Conservation (phyloP, 805 yeast genomes). For the Zygoascus biomembranicola region DNA sequence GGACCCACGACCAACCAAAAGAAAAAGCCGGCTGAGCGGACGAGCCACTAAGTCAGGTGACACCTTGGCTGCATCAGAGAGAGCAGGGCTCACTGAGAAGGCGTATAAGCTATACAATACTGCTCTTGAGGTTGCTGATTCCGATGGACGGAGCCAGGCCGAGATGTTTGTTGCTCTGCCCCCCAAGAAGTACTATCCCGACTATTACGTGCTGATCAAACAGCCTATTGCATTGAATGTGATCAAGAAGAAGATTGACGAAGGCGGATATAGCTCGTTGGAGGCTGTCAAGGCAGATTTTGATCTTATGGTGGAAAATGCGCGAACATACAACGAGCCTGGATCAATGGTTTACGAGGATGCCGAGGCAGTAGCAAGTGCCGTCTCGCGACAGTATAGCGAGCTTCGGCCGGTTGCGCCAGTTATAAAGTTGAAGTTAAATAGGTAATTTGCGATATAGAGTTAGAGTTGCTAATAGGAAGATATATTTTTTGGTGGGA, state of each 20-base stretch:
- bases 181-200: conserved; percentile 67
- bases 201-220: conserved; percentile 61
- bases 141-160: conserved; percentile 36
- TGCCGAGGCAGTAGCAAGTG: conserved; percentile 31
- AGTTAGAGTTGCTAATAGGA: neutral
- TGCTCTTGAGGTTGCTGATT: conserved; percentile 18
- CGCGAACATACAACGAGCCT: conserved; percentile 60
- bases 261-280: conserved; percentile 29
- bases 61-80: conserved; percentile 10
- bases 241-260: conserved; percentile 40
- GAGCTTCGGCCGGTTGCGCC: neutral
- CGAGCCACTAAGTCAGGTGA: conserved; percentile 9
- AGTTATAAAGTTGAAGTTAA: neutral
- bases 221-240: conserved; percentile 52
- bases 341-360: conserved; percentile 57
- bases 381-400: conserved; percentile 2
- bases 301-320: conserved; percentile 53
- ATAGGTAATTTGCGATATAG: neutral
- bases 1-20: conserved; percentile 7
- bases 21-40: conserved; percentile 6
- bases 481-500: neutral
- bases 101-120: conserved; percentile 11
- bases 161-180: conserved; percentile 57
- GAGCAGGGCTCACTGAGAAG: conserved; percentile 10
- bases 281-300: conserved; percentile 45